Evolutionary conservation across 257 asterid genomes (phyloP), one percentile per base, ranked within the genome.

Genomic region (Schizonepeta tenuifolia): DNA sequence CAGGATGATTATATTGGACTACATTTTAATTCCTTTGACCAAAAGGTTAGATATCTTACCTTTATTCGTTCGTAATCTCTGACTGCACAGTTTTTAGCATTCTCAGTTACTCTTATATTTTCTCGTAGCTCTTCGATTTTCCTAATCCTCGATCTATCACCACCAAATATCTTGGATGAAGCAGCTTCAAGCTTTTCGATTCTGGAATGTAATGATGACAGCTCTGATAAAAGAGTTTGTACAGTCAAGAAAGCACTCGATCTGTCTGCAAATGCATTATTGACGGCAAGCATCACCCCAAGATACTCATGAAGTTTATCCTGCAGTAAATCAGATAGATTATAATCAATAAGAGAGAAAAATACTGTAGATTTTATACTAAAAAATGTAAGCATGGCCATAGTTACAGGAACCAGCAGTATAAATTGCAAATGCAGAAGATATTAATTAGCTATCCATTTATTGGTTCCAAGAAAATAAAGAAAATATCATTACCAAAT

Each of bases 231-330:
- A 83, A 86, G 91, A 33, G 99, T 91, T 79, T 94, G 99, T 62
- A 91, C 93, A 15, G 96, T 94, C 85, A 94, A 79, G 75, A 94
- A 80, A 79, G 97, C 93, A 87, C 89, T 89, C 56, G 97, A 84
- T 76, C 97, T 83, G 60, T 94, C 97, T 14, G 97, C 79, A 88
- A 88, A 90, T 9, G 99, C 97, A 76, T 85, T 91, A 84, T 94
- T 87, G 67, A 91, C 96, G 72, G 97, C 88, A 79, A 94, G 82
- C 96, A 94, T 88, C 77, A 86, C 89, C 40, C 97, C 97, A 24
- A 91, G 95, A 80, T 94, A 94, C 60, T 94, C 97, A 77, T 94
- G 97, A 66, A 94, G 90, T 79, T 94, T 88, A 82, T 94, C 99
- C 98, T 93, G 83, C 64, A 84, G 56, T 40, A 71, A 24, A 26